phyloP scores from a whole-genome alignment of 331 rosid genomes.

The Spiraea crenata region DNA sequence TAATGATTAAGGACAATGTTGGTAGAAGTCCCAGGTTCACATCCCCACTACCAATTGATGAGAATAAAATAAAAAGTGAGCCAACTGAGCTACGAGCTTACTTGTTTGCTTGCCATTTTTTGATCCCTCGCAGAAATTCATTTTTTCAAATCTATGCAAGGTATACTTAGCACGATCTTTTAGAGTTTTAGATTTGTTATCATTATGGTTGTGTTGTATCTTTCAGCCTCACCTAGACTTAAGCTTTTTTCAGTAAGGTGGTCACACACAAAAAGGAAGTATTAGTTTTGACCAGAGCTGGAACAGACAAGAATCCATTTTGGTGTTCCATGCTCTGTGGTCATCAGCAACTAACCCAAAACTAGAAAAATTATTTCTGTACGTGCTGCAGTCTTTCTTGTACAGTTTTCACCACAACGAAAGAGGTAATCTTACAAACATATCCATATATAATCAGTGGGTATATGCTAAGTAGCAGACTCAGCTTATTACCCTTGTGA shows the following conservation, averaged over 20 bases:
- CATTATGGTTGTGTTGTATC: not conserved
- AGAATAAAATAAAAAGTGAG: too few relatives aligned
- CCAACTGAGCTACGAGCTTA: not conserved
- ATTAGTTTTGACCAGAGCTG: not conserved
- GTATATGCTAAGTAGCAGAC: not conserved
- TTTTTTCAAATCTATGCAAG: conserved; percentile 55
- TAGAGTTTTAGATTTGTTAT: not conserved
- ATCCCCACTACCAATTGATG: too few relatives aligned
- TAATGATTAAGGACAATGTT: too few relatives aligned
- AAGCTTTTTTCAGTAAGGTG: not conserved
- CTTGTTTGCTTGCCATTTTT: not conserved
- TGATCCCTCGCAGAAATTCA: conserved; percentile 38
- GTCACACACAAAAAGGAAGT: not conserved
- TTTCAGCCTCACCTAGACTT: conserved; percentile 1
- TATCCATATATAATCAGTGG: not conserved
- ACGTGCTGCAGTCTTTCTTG: too few relatives aligned
- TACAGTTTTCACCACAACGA: too few relatives aligned
- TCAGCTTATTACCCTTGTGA: not conserved
- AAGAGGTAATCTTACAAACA: not conserved
- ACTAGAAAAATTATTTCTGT: too few relatives aligned
- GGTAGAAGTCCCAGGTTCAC: too few relatives aligned
- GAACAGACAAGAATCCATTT: not conserved
- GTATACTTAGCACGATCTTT: conserved; percentile 31
- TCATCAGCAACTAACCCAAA: too few relatives aligned
- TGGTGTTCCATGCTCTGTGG: not conserved